Percentiles rank a stretch among this genome's conserved stretches.
Conservation (phyloP, 441 rosid species). For the Aquilaria agallochum region DNA sequence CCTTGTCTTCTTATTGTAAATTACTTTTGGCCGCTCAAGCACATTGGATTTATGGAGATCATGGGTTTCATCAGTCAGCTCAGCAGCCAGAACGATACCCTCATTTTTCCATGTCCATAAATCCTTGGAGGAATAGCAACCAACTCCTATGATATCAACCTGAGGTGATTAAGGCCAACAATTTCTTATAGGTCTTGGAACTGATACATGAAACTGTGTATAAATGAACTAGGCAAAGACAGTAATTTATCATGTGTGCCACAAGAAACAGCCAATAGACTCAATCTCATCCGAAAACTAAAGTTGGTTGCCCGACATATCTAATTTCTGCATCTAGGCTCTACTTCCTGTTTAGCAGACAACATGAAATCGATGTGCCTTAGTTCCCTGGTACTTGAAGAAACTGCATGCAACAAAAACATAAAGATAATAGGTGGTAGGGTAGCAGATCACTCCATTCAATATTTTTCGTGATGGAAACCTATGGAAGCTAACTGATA, state of each 20-base stretch:
- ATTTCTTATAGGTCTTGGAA: no score
- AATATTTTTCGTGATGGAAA: no score
- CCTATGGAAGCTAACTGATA: no score
- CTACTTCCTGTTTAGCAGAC: no score
- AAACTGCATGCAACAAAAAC: no score
- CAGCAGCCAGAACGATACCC: conserved; percentile 67
- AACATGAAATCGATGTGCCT: no score
- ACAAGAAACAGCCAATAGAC: background rate
- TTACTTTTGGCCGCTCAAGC: conserved; percentile 88
- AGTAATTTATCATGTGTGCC: background rate
- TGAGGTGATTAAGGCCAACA: conserved; percentile 17
- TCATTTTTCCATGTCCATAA: conserved; percentile 83
- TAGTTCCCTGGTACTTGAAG: no score
- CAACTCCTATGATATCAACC: conserved; percentile 88
- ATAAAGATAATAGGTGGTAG: no score
- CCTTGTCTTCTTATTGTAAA: conserved; percentile 55
- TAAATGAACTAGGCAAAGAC: background rate
- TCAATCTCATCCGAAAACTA: conserved; percentile 2
- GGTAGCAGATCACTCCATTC: no score
- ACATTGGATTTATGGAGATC: conserved; percentile 76
- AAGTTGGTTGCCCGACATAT: no score
- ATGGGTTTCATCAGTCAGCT: conserved; percentile 57
- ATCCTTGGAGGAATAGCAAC: conserved; percentile 88
- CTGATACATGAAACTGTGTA: no score
- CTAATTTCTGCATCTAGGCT: no score